phyloP scores from a whole-genome alignment of 257 asterid genomes.

The Przewalskia tangutica region DNA sequence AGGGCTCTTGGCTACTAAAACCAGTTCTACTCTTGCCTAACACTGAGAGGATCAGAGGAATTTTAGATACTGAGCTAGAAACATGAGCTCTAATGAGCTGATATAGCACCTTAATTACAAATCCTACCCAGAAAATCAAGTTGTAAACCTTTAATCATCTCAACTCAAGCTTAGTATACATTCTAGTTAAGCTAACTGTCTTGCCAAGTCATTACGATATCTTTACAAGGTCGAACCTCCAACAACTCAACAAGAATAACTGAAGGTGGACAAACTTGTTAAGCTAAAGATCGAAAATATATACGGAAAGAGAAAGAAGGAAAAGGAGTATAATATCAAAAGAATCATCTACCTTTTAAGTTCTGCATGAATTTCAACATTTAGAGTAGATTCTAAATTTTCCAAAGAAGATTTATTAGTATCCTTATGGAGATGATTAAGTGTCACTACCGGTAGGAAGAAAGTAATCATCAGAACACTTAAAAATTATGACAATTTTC shows the following conservation, averaged over 20 bases:
- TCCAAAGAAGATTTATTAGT: background rate
- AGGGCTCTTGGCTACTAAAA: background rate
- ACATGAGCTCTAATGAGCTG: background rate
- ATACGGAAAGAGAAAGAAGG: background rate
- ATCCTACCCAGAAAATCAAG: background rate
- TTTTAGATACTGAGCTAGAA: background rate
- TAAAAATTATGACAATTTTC: background rate
- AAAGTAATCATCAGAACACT: background rate
- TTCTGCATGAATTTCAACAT: constrained; percentile 73
- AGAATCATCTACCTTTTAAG: constrained; percentile 46
- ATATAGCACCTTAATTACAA: background rate
- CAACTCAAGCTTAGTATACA: background rate
- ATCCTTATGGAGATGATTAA: background rate
- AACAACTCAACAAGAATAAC: constrained; percentile 73
- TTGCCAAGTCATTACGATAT: constrained; percentile 89
- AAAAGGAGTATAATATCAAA: background rate
- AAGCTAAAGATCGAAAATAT: background rate
- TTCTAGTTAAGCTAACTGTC: constrained; percentile 30
- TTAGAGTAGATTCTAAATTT: constrained; percentile 43
- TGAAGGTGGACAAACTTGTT: constrained; percentile 13
- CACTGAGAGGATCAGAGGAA: background rate
- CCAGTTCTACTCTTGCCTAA: background rate
- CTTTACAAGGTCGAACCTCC: constrained; percentile 99
- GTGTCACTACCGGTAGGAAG: background rate
- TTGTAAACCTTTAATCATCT: background rate